Evolutionary conservation across 257 asterid species (phyloP).

Genomic region (Solanum raphanifolium): DNA sequence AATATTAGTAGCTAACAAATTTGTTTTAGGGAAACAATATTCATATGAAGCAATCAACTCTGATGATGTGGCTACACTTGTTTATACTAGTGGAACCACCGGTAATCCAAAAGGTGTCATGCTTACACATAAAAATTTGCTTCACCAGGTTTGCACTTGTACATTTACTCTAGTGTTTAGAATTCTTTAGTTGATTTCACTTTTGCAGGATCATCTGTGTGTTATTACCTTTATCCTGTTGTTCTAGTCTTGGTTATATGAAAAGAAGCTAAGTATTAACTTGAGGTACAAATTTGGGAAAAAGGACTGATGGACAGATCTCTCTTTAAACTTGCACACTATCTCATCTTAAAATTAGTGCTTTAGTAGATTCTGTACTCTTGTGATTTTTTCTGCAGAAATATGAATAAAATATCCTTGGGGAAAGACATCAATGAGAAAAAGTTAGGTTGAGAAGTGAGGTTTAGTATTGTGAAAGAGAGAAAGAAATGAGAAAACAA

Average conservation of each 20-base stretch:
- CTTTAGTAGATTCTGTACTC: neutral
- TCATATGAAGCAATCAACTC: constrained; percentile 51
- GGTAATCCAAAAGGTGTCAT: constrained; percentile 96
- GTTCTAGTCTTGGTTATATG: neutral
- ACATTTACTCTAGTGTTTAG: neutral
- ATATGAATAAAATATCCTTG: neutral
- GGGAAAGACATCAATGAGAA: neutral
- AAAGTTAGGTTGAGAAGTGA: neutral
- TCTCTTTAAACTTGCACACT: neutral
- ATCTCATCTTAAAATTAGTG: neutral
- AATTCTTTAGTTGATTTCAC: neutral
- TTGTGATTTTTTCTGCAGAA: neutral
- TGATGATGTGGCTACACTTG: constrained; percentile 73
- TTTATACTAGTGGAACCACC: constrained; percentile 92
- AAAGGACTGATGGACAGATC: neutral
- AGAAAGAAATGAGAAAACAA: neutral
- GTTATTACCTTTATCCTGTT: neutral
- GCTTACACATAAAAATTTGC: constrained; percentile 85
- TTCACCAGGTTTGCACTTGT: constrained; percentile 64
- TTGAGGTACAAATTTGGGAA: neutral
- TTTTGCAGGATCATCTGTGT: neutral
- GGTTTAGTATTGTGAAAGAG: neutral
- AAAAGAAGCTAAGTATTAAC: neutral
- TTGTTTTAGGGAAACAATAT: constrained; percentile 44
- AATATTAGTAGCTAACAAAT: constrained; percentile 5